These are phyloP conservation scores for Camellia oleifera DNA, from an alignment of 179 eudicot species.

Conservation along the genomic window DNA sequence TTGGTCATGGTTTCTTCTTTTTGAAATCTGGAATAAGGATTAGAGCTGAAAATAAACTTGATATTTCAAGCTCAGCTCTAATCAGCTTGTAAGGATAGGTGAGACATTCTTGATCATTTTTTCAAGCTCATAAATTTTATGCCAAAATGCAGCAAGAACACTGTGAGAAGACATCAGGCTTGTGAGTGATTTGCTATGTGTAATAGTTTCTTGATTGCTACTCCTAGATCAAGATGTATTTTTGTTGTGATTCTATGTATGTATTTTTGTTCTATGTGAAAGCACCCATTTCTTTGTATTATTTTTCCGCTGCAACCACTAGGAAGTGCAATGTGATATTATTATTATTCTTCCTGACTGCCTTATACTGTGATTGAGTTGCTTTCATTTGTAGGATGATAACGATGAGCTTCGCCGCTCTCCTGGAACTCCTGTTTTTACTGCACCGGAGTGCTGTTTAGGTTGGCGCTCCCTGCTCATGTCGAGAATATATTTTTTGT, in stretches of 20 bases:
- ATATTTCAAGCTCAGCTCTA: not conserved
- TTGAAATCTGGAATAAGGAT: not conserved
- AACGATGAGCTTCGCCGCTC: slow-evolving; percentile 95
- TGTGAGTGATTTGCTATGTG: not conserved
- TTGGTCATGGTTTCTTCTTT: not conserved
- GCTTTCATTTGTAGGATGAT: slow-evolving; percentile 52
- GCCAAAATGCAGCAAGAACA: not conserved
- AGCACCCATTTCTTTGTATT: too few species aligned
- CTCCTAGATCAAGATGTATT: not conserved
- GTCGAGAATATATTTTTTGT: not conserved
- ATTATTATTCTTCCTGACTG: not conserved
- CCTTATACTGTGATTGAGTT: not conserved
- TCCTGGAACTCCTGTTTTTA: slow-evolving; percentile 96
- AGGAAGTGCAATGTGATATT: not conserved
- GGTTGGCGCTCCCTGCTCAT: slow-evolving; percentile 39
- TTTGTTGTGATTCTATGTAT: not conserved
- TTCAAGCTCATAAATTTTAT: not conserved
- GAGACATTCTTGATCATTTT: too few species aligned
- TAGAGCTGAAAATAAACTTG: not conserved
- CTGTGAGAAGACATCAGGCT: not conserved
- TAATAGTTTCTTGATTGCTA: not conserved
- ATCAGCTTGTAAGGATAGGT: not conserved
- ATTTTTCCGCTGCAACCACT: not conserved
- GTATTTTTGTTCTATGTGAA: too few species aligned
- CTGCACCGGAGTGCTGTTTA: slow-evolving; percentile 96